Evolutionary conservation across 2,329 filamentous ascomycete genomes (phyloP).

Genomic region (Epichloe bromicola): DNA sequence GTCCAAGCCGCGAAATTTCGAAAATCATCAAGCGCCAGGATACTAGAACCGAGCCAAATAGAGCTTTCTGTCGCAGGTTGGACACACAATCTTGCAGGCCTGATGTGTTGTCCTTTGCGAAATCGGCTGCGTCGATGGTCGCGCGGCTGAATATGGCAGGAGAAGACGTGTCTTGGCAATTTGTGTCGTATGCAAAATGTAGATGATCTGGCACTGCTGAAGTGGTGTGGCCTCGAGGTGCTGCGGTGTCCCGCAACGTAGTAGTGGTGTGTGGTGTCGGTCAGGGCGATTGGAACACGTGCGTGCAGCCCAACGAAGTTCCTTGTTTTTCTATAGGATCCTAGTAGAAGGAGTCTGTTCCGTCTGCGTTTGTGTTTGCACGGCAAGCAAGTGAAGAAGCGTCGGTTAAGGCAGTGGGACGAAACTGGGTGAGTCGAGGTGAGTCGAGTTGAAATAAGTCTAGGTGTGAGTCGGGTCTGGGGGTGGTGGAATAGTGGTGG

Average conservation of each 20-base stretch:
- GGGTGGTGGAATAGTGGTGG: background rate
- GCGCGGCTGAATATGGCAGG: background rate
- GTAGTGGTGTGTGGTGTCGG: background rate
- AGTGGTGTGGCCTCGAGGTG: constrained; percentile 1
- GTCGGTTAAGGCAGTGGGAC: background rate
- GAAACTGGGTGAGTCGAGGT: background rate
- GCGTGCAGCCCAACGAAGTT: background rate
- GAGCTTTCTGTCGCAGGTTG: too few species aligned
- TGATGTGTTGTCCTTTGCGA: background rate
- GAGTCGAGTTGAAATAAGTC: background rate
- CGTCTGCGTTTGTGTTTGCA: background rate
- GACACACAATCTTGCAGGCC: background rate
- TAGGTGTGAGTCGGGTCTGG: too few species aligned
- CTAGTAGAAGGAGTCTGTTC: background rate
- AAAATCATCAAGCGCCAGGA: background rate
- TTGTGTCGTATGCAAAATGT: background rate
- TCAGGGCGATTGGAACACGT: background rate
- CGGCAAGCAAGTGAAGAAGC: background rate
- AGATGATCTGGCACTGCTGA: background rate
- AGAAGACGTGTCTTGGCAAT: background rate
- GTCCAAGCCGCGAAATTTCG: background rate
- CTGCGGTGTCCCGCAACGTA: constrained; percentile 1
- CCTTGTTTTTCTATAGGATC: too few species aligned
- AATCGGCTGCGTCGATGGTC: background rate
- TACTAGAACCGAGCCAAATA: background rate